Percentiles rank a stretch among this genome's conserved stretches.
phyloP scores from a whole-genome alignment of 768 basidiomycete genomes.

The Tricholoma bakamatsutake region DNA sequence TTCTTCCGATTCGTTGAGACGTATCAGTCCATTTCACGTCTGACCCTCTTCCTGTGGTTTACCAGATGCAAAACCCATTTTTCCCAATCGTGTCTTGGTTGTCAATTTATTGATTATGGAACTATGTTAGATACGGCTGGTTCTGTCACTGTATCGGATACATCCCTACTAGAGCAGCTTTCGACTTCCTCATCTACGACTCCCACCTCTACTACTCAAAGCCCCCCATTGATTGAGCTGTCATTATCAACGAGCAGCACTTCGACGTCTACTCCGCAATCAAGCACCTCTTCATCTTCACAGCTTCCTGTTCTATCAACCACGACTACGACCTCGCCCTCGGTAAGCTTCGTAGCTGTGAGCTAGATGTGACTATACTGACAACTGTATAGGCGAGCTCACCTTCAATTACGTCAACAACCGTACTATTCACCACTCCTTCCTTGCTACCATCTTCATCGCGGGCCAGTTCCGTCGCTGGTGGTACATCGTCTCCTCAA shows the following conservation, averaged over 20 bases:
- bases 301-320: not conserved
- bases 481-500: constrained; percentile 10
- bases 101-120: not conserved
- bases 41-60: not conserved
- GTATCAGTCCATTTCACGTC: too few species aligned
- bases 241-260: not conserved
- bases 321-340: not conserved
- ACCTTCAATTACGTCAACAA: not conserved
- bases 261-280: not conserved
- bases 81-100: not conserved
- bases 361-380: not conserved
- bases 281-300: not conserved
- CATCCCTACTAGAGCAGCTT: not conserved
- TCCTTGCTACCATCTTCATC: constrained; percentile 2
- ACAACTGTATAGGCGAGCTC: not conserved
- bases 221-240: not conserved
- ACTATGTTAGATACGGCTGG: not conserved
- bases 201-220: not conserved
- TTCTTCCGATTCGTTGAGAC: too few species aligned
- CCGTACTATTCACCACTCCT: not conserved
- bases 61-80: not conserved
- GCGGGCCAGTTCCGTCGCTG: constrained; percentile 11
- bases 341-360: not conserved
- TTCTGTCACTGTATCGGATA: not conserved
- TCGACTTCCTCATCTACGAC: constrained; percentile 4